A percentile compares a stretch with the other conserved stretches of the same genome.
Conservation (phyloP, 257 asterid species). For the Solanum sitiens region DNA sequence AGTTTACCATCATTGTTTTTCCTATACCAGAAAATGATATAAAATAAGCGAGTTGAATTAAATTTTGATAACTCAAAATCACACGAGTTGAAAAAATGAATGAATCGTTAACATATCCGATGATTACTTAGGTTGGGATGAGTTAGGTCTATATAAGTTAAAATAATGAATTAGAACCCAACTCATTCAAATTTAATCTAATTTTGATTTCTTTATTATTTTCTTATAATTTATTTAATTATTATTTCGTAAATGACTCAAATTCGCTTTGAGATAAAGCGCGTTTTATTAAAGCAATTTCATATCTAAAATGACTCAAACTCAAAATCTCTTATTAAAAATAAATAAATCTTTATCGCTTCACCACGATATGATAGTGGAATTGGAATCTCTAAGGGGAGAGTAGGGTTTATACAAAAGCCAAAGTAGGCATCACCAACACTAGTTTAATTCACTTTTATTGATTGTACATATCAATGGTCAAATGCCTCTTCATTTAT, state of each 20-base stretch:
- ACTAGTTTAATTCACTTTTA: neutral
- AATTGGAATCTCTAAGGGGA: neutral
- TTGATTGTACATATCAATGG: neutral
- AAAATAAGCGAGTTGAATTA: neutral
- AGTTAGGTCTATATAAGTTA: neutral
- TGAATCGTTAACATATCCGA: neutral
- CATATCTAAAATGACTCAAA: no score
- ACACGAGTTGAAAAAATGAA: neutral
- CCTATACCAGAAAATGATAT: neutral
- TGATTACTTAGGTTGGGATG: neutral
- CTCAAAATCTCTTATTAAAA: no score
- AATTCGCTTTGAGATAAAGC: no score
- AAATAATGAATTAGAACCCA: neutral
- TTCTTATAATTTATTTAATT: neutral
- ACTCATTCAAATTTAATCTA: neutral
- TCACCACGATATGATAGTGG: neutral
- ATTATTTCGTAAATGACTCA: neutral
- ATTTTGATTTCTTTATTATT: neutral
- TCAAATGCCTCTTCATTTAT: neutral
- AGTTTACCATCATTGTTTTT: neutral
- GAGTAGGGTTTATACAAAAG: neutral
- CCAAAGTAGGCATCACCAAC: neutral
- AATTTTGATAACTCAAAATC: neutral
- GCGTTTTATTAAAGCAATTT: fast-evolving
- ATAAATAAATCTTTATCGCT: no score